Evolutionary conservation across 2,329 filamentous ascomycete genomes (phyloP), one percentile per base, ranked within the genome.

Genomic region (Diaporthe amygdali): DNA sequence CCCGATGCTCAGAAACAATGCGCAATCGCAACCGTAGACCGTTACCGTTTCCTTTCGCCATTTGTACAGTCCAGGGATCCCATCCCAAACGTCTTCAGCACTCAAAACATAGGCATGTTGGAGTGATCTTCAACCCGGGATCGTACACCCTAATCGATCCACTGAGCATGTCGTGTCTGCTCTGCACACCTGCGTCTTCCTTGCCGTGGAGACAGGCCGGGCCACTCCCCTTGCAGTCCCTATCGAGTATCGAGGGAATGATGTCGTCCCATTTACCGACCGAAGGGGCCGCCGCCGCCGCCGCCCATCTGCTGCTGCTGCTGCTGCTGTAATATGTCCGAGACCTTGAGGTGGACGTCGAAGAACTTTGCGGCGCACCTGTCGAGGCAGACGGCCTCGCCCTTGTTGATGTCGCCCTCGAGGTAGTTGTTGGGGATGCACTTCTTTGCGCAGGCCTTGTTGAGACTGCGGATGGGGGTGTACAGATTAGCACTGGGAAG

Each of bases 311-410:
- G 89, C 74, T 89, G 88, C 79, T 91, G 89, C 61, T 93, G 94
- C 84, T 97, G 93, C 75, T 92, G 91, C 85, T 98, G 95, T 91
- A 98, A 95, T 85, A 97, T 94, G 85, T 98, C 95, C 79, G 93
- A 96, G 72, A 98, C 94, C 88, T 98, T 98, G 87, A 97, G 91
- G 83, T 97, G 97, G 79, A 97, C 95, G 78, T 98, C 96, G 85
- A 99, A 98, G 88, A 98, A 99, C 87, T 99, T 99, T 80, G 93
- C 90, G 71, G 97, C 94, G 85, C 97, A 99, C 79, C 96, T 94
- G 86, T 99, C 96, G 77, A 99, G 91, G 87, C 97, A 99, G 78
- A 99, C 96, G 77, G 93, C 95, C 85, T 99, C 96, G 88, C 95
- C 97, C 87, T 99, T 99, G 90, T 98, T 97, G 79, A 99, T 91